A percentile compares a stretch with the other conserved stretches of the same genome.
phyloP scores from a whole-genome alignment of 257 asterid species.

The Nemophila menziesii region DNA sequence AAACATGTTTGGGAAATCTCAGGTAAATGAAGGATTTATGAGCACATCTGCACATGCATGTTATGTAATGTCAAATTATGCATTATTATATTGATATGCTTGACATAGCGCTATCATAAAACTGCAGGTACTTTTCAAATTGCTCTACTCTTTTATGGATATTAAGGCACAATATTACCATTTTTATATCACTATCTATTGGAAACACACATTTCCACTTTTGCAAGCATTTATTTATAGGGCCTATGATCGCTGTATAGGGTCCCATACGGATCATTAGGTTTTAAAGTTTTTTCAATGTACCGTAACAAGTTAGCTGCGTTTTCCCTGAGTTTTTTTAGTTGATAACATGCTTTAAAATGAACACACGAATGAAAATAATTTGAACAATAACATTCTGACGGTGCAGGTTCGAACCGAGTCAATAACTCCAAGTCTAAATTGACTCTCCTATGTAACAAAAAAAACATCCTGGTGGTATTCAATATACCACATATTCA shows the following conservation, averaged over 20 bases:
- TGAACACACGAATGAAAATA: too few relatives aligned
- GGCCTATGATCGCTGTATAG: background rate
- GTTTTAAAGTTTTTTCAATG: too few relatives aligned
- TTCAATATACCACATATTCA: too few relatives aligned
- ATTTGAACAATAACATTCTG: too few relatives aligned
- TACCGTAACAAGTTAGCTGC: too few relatives aligned
- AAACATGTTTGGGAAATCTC: background rate
- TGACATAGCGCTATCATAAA: conserved; percentile 5
- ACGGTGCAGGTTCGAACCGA: too few relatives aligned
- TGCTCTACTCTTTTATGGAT: background rate
- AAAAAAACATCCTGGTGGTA: too few relatives aligned
- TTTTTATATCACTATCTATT: background rate
- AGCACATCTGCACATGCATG: conserved; percentile 1
- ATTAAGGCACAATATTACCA: background rate
- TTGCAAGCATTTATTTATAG: background rate
- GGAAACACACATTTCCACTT: background rate
- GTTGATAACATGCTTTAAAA: too few relatives aligned
- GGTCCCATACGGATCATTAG: too few relatives aligned
- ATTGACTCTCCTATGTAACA: too few relatives aligned
- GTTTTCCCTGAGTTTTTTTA: too few relatives aligned
- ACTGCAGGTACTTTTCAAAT: background rate
- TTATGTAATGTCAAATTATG: conserved; percentile 9
- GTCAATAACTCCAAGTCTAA: too few relatives aligned
- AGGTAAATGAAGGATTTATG: background rate
- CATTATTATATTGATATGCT: conserved; percentile 11